Evolutionary conservation across 2,329 filamentous ascomycete genomes (phyloP).

Genomic region (Diaporthe citri): DNA sequence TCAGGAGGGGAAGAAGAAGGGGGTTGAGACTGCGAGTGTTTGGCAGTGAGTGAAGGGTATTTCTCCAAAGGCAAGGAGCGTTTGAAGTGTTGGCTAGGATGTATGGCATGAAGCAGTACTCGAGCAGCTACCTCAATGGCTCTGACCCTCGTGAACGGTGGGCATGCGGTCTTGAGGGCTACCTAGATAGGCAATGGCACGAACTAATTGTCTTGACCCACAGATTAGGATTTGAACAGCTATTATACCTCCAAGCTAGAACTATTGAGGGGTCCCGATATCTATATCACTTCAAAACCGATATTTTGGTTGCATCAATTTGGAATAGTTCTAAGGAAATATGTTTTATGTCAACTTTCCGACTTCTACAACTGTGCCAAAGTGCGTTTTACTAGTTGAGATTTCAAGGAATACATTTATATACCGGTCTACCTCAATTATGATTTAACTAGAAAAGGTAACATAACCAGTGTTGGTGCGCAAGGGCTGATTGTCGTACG

Average conservation of each 20-base stretch:
- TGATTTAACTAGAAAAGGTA: too few species aligned
- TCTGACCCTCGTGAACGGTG: not conserved
- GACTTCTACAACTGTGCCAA: not conserved
- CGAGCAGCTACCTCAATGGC: too few species aligned
- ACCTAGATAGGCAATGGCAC: not conserved
- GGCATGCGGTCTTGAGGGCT: not conserved
- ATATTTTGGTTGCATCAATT: fast-evolving
- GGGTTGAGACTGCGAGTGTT: conserved; percentile 59
- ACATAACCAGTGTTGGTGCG: not conserved
- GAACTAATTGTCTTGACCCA: not conserved
- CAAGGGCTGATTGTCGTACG: not conserved
- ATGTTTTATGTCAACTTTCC: not conserved
- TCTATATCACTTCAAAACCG: fast-evolving
- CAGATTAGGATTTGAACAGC: too few species aligned
- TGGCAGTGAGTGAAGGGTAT: conserved; percentile 56
- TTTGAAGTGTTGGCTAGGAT: not conserved
- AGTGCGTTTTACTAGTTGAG: not conserved
- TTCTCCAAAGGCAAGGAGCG: too few species aligned
- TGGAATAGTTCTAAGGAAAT: too few species aligned
- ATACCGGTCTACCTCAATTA: not conserved
- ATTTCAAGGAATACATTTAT: not conserved
- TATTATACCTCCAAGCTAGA: not conserved
- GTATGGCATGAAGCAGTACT: too few species aligned
- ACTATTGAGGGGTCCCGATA: fast-evolving
- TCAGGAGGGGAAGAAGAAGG: conserved; percentile 60